Evolutionary conservation across 208 protist species (phyloP), one percentile per base, ranked within the genome.

Genomic region (Crithidia thermophila): DNA sequence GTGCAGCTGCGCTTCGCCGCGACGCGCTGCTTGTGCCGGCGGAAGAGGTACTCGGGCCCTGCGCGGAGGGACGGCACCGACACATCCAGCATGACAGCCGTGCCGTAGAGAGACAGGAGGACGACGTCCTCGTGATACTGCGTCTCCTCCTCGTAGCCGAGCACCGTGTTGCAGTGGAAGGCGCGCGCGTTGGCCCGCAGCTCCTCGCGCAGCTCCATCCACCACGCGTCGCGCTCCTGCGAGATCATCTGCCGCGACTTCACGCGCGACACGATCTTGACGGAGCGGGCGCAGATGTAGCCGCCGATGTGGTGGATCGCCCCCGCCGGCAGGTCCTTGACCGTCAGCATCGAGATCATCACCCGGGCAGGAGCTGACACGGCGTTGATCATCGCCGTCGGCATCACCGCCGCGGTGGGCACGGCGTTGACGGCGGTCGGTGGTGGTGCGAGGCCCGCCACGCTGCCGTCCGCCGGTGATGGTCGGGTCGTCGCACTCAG

Each of bases 181-280:
- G 85, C 83, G 34, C 87, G 82, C 20, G 91, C 90, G 72, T 98
- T 96, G 23, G 87, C 82, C 28, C 84, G 84, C 14, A 98, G 84
- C 75, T 98, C 91, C 65, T 97, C 84, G 28, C 94, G 84, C 68
- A 98, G 68, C 74, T 98, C 91, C 84, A 93, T 93, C 92, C 94
- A 98, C 92, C 94, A 98, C 59, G 82, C 81, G 57, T 98, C 94
- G 30, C 89, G 84, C 64, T 97, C 88, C 64, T 95, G 90, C 31
- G 85, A 87, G 34, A 98, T 90, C 42, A 90, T 78, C 64, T 87
- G 82, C 47, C 87, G 86, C 20, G 82, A 94, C 81, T 95, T 94
- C 39, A 88, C 68, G 40, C 90, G 82, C 23, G 88, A 88, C 13
- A 95, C 82, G 55, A 97, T 90, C 73, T 97, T 97, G 37, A 97